phyloP scores from a whole-genome alignment of 306 rosid genomes.

The Fragaria nilgerrensis region DNA sequence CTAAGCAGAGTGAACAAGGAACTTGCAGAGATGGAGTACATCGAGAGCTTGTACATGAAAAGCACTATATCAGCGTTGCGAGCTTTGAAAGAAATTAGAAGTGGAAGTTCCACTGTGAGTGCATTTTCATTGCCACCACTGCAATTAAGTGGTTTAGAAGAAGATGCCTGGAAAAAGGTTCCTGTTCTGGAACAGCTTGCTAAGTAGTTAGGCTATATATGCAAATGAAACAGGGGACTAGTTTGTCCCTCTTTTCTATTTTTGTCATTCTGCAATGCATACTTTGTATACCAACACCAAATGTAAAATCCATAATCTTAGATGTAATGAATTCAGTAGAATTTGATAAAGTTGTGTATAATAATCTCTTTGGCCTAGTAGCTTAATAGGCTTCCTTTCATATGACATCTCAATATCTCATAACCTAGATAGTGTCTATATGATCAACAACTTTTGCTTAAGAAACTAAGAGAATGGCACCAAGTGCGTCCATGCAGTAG shows the following conservation, averaged over 20 bases:
- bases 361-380: conserved; percentile 33
- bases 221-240: conserved; percentile 38
- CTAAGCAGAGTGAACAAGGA: neutral
- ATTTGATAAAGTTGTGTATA: conserved; percentile 39
- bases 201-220: conserved; percentile 18
- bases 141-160: conserved; percentile 12
- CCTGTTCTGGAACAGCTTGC: conserved; percentile 37
- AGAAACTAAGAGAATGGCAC: too few relatives aligned
- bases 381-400: too few relatives aligned
- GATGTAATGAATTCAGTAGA: conserved; percentile 40
- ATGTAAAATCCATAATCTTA: conserved; percentile 48
- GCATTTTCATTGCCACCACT: conserved; percentile 13
- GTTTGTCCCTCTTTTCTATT: conserved; percentile 1
- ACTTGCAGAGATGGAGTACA: conserved; percentile 8
- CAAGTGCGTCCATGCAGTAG: too few relatives aligned
- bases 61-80: neutral
- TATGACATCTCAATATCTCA: too few relatives aligned
- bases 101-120: conserved; percentile 3
- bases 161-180: conserved; percentile 30
- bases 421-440: too few relatives aligned
- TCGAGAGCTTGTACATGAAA: conserved; percentile 12
- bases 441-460: too few relatives aligned
- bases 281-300: conserved; percentile 60
- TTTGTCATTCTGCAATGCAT: conserved; percentile 24
- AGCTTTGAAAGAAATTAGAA: conserved; percentile 10